Evolutionary conservation across 2,329 filamentous ascomycete genomes (phyloP).

Genomic region (Sporothrix pallida): DNA sequence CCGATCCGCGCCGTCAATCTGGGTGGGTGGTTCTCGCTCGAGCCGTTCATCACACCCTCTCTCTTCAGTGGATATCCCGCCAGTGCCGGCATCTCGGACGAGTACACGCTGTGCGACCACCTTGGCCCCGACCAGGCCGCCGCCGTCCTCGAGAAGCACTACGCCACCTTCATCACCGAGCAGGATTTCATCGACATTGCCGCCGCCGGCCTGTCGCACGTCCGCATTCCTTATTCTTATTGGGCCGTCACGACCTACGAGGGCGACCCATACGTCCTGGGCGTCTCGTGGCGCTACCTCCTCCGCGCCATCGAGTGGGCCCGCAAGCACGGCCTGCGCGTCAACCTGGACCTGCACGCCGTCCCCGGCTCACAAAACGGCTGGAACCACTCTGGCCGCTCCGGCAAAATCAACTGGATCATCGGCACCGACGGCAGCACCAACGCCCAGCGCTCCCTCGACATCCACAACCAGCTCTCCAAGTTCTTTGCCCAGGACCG

Average conservation of each 20-base stretch:
- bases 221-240: conserved; percentile 95
- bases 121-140: conserved; percentile 70
- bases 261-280: conserved; percentile 83
- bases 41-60: conserved; percentile 95
- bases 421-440: conserved; percentile 80
- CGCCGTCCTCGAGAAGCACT: conserved; percentile 80
- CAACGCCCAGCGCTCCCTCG: conserved; percentile 81
- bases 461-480: conserved; percentile 84
- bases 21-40: conserved; percentile 91
- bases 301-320: conserved; percentile 92
- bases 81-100: conserved; percentile 74
- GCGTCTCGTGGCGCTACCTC: conserved; percentile 91
- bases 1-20: conserved; percentile 91
- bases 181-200: conserved; percentile 83
- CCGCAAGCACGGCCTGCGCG: conserved; percentile 85
- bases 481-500: conserved; percentile 92
- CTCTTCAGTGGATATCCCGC: conserved; percentile 71
- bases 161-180: conserved; percentile 85
- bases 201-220: conserved; percentile 88
- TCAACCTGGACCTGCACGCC: conserved; percentile 93
- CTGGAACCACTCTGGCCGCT: conserved; percentile 92
- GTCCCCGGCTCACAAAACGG: conserved; percentile 93
- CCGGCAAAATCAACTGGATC: conserved; percentile 83
- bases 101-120: conserved; percentile 77
- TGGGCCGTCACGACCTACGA: conserved; percentile 90